phyloP scores from a whole-genome alignment of 208 protist genomes.

The Acanthamoeba pearcei region DNA sequence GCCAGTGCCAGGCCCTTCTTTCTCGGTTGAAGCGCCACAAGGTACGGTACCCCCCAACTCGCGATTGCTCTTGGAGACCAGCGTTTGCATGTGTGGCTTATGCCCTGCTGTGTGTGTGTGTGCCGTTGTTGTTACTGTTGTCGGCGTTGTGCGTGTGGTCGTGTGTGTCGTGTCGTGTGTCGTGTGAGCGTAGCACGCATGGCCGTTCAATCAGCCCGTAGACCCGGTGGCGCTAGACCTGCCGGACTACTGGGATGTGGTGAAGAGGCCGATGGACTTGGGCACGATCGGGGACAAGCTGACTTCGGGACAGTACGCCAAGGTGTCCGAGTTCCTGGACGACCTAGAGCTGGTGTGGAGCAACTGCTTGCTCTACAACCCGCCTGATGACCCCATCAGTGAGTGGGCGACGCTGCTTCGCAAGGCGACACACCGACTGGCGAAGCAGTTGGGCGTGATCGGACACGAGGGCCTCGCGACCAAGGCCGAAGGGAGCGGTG shows the following conservation, averaged over 20 bases:
- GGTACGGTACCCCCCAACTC: no score
- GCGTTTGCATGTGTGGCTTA: no score
- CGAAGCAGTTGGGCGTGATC: conserved; percentile 1
- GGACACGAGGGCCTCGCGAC: neutral
- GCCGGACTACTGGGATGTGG: conserved; percentile 87
- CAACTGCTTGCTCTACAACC: conserved; percentile 80
- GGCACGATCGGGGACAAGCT: conserved; percentile 80
- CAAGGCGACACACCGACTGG: neutral
- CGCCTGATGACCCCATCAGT: conserved; percentile 47
- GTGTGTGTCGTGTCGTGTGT: no score
- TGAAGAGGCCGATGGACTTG: conserved; percentile 90
- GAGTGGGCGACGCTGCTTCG: conserved; percentile 1
- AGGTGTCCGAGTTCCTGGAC: conserved; percentile 45
- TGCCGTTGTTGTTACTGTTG: no score
- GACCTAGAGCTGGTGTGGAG: conserved; percentile 78
- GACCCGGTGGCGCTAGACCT: conserved; percentile 86
- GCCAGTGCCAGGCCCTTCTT: no score
- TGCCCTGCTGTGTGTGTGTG: no score
- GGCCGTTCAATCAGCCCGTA: conserved; percentile 86
- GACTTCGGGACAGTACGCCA: conserved; percentile 40
- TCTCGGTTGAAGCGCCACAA: no score
- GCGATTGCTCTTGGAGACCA: no score
- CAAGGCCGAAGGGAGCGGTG: neutral
- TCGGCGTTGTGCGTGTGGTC: no score
- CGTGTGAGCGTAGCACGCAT: conserved; percentile 65